Percentiles rank a stretch among this genome's conserved stretches.
These are phyloP conservation scores for Anastatica hierochuntica DNA, from an alignment of 345 rosid species.

Conservation along the genomic window DNA sequence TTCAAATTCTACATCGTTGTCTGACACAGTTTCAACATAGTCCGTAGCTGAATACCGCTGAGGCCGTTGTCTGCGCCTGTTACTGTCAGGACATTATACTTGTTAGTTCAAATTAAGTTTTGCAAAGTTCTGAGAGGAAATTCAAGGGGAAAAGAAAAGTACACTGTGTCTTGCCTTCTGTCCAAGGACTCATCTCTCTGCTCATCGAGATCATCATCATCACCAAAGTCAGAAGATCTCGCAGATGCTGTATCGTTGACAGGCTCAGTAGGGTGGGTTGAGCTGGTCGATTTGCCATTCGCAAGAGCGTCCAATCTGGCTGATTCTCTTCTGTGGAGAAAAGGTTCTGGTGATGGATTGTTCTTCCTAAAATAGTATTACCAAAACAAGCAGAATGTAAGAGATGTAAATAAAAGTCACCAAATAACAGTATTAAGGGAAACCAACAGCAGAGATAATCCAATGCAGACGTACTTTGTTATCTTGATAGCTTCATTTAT, in stretches of 20 bases:
- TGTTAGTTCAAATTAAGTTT: neutral
- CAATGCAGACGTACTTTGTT: conserved; percentile 50
- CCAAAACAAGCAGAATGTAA: neutral
- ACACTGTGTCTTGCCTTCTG: conserved; percentile 41
- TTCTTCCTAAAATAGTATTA: conserved; percentile 43
- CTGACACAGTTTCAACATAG: conserved; percentile 80
- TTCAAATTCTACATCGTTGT: conserved; percentile 69
- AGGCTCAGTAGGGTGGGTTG: conserved; percentile 33
- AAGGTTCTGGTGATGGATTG: conserved; percentile 66
- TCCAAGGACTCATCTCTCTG: conserved; percentile 42
- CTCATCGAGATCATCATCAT: conserved; percentile 49
- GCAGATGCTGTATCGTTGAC: conserved; percentile 41
- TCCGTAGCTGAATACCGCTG: conserved; percentile 80
- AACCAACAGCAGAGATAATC: conserved; percentile 6
- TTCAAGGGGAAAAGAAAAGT: neutral
- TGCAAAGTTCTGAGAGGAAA: neutral
- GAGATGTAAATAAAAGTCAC: neutral
- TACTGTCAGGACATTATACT: conserved; percentile 28
- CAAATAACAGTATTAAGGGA: neutral
- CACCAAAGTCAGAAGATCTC: conserved; percentile 34
- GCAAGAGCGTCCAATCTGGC: conserved; percentile 45
- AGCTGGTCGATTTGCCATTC: conserved; percentile 51
- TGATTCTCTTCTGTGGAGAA: conserved; percentile 43
- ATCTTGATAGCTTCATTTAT: conserved; percentile 96
- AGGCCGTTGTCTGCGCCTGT: conserved; percentile 79